These are phyloP conservation scores for Pythium oligandrum DNA, from an alignment of 352 stramenopile species.

Conservation along the genomic window DNA sequence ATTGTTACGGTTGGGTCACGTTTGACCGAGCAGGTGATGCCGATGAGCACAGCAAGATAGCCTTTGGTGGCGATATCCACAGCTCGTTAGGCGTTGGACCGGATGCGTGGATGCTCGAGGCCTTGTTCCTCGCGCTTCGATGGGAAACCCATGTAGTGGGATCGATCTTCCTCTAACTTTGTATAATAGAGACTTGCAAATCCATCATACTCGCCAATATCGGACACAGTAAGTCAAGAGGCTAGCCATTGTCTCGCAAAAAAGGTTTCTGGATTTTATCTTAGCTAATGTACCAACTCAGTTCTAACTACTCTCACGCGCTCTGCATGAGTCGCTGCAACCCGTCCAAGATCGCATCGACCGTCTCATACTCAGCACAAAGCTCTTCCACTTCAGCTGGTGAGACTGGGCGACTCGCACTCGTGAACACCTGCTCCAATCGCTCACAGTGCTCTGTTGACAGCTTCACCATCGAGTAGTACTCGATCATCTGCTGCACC, in stretches of 20 bases:
- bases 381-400: constrained; percentile 31
- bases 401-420: constrained; percentile 14
- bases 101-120: constrained; percentile 1
- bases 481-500: constrained; percentile 31
- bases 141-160: not conserved
- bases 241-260: too few species aligned
- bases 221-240: too few species aligned
- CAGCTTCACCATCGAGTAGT: constrained; percentile 25
- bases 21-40: not conserved
- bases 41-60: not conserved
- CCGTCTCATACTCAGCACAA: constrained; percentile 28
- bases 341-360: constrained; percentile 16
- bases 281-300: too few species aligned
- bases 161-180: not conserved
- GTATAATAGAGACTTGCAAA: too few species aligned
- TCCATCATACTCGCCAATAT: too few species aligned
- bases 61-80: not conserved
- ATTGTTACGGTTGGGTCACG: not conserved
- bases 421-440: constrained; percentile 9
- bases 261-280: too few species aligned
- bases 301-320: not conserved
- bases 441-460: constrained; percentile 7
- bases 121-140: not conserved
- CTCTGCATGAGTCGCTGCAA: constrained; percentile 1
- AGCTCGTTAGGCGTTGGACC: not conserved